Evolutionary conservation across 257 asterid genomes (phyloP), one percentile per base, ranked within the genome.

Genomic region (Galeopsis tetrahit): DNA sequence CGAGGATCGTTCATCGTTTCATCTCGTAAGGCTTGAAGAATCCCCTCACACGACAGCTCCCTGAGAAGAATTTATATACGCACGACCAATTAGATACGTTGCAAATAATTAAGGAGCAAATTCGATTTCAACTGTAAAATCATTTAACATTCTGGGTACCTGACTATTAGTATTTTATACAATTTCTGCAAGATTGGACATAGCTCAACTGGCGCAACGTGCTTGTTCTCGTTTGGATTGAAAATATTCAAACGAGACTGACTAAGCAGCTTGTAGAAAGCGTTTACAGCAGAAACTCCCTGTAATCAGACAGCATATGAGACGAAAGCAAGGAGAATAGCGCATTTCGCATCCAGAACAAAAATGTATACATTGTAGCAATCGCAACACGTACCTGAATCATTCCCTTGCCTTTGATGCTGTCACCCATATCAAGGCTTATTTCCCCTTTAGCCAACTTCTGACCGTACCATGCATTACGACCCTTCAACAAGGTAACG

Each of bases 241-340:
- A 68, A 63, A 11, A 91, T 82, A 65, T 80, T 88, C 49, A 93
- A 76, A 28, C 87, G 79, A 1, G 96, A 82, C 75, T 89, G 96
- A 61, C 98, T 91, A 7, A 91, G 89, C 75, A 93, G 90, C 83
- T 91, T 92, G 74, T 86, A 93, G 84, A 93, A 93, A 15, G 98
- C 98, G 77, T 82, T 90, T 51, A 93, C 95, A 17, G 97, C 97
- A 21, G 98, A 93, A 67, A 93, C 97, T 36, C 98, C 98, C 97
- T 93, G 86, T 72, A 75, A 70, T n/a, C 17, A 43, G 5, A 53
- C 63, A 55, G 4, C 65, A 40, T 36, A 4, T 53, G 21, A 55
- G 4, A 15, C 28, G 28, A 21, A 21, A 21, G 28, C 28, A 21
- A n/a, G n/a, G n/a, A n/a, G n/a, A n/a, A n/a, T n/a, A n/a, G n/a